These are phyloP conservation scores for Alternaria infectoria DNA, from an alignment of 2,329 filamentous ascomycete genomes.

Conservation along the genomic window DNA sequence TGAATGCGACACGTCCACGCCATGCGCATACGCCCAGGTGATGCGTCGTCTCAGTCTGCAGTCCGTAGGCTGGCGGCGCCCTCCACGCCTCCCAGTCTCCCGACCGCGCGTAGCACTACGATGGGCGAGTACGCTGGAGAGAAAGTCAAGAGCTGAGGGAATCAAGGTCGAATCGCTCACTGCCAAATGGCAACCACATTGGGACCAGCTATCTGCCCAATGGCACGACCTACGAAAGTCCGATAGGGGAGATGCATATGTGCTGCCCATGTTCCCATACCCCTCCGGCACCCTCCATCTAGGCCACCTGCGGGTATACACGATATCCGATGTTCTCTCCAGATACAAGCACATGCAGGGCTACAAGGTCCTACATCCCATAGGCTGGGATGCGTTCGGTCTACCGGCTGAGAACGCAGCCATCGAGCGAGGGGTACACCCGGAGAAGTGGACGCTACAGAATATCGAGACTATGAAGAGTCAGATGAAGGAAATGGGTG, in stretches of 20 bases:
- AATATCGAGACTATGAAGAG: constrained; percentile 88
- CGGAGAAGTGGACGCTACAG: constrained; percentile 76
- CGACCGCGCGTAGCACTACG: constrained; percentile 12
- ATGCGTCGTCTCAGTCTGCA: constrained; percentile 39
- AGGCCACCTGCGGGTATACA: constrained; percentile 87
- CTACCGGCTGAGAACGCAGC: constrained; percentile 91
- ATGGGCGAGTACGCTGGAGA: constrained; percentile 8
- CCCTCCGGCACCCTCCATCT: constrained; percentile 86
- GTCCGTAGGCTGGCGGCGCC: constrained; percentile 31
- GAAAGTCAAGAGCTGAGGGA: constrained; percentile 10
- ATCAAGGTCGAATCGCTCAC: constrained; percentile 24
- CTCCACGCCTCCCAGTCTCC: constrained; percentile 17
- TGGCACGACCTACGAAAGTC: constrained; percentile 16
- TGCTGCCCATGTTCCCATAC: constrained; percentile 93
- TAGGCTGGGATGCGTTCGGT: constrained; percentile 94
- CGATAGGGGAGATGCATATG: constrained; percentile 62
- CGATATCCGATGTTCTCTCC: constrained; percentile 84
- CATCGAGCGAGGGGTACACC: constrained; percentile 79
- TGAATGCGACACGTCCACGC: constrained; percentile 5
- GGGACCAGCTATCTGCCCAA: constrained; percentile 40
- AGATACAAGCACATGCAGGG: constrained; percentile 78
- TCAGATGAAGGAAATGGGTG: constrained; percentile 80
- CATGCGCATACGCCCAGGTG: constrained; percentile 27
- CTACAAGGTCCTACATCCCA: constrained; percentile 79
- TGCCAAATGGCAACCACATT: constrained; percentile 61